phyloP scores from a whole-genome alignment of 2,329 filamentous ascomycete species.

The Claviceps lovelessii region DNA sequence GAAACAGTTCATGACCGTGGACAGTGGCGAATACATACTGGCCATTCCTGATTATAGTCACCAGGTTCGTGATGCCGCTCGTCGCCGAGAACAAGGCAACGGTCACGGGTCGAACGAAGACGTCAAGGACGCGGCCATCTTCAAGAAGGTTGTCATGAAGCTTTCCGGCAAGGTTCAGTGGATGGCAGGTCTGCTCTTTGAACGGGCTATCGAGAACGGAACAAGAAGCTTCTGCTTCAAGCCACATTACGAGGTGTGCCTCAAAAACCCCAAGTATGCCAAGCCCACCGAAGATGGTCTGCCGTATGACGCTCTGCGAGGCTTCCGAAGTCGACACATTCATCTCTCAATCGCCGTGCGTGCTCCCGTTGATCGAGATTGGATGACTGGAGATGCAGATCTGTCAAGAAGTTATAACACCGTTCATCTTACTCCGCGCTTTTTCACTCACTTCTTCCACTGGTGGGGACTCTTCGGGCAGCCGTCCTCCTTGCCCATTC shows the following conservation, averaged over 20 bases:
- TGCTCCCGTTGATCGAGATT: constrained; percentile 75
- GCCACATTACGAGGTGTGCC: constrained; percentile 79
- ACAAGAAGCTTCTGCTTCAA: constrained; percentile 74
- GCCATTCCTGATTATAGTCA: constrained; percentile 89
- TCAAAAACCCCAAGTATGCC: constrained; percentile 67
- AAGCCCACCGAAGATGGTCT: constrained; percentile 38
- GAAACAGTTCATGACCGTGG: constrained; percentile 85
- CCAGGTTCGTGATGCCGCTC: constrained; percentile 56
- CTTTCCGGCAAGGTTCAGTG: constrained; percentile 90
- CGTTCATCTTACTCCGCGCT: constrained; percentile 82
- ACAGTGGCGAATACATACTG: constrained; percentile 87
- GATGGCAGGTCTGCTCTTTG: constrained; percentile 83
- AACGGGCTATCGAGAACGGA: constrained; percentile 60
- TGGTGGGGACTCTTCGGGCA: constrained; percentile 98
- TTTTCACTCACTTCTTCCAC: constrained; percentile 95
- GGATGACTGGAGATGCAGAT: constrained; percentile 60
- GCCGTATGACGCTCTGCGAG: constrained; percentile 81
- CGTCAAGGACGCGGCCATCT: constrained; percentile 60
- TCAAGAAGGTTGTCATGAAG: constrained; percentile 99
- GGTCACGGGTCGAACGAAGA: constrained; percentile 49
- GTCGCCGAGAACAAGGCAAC: constrained; percentile 37
- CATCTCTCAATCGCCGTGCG: constrained; percentile 86
- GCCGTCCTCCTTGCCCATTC: constrained; percentile 84
- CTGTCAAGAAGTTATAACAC: constrained; percentile 89
- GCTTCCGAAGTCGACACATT: constrained; percentile 94